Evolutionary conservation across 768 basidiomycete genomes (phyloP).

Genomic region (Tulasnella sp.): DNA sequence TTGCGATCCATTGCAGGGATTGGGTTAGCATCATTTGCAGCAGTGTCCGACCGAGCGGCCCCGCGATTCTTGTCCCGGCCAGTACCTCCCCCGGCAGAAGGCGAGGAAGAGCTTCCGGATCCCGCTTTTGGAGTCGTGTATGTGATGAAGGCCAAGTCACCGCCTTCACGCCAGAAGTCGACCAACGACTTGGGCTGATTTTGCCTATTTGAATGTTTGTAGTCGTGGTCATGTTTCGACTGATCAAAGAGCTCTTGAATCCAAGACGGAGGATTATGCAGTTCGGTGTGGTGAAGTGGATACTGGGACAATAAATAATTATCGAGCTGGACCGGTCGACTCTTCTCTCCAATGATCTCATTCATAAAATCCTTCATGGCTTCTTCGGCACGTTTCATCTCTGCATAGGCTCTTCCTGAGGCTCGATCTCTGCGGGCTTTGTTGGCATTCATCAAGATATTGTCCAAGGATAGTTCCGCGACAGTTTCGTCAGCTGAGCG

Average conservation of each 20-base stretch:
- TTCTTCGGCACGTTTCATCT: conserved; percentile 41
- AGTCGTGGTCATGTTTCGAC: conserved; percentile 20
- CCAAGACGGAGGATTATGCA: conserved; percentile 45
- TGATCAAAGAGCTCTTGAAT: conserved; percentile 29
- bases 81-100: background rate
- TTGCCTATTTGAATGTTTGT: background rate
- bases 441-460: background rate
- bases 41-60: background rate
- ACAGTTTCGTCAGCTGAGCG: conserved; percentile 25
- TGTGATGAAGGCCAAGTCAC: conserved; percentile 40
- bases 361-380: conserved; percentile 45
- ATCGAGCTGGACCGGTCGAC: conserved; percentile 35
- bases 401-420: conserved; percentile 36
- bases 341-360: conserved; percentile 32
- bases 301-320: conserved; percentile 40
- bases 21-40: background rate
- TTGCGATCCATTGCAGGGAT: background rate
- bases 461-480: background rate
- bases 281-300: conserved; percentile 42
- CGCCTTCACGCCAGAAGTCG: conserved; percentile 44
- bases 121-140: background rate
- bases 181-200: conserved; percentile 29
- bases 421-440: background rate
- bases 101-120: background rate
- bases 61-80: background rate